Base-by-base conservation (phyloP, 177 flowering plant genomes). In the Vitis hybrid region DNA sequence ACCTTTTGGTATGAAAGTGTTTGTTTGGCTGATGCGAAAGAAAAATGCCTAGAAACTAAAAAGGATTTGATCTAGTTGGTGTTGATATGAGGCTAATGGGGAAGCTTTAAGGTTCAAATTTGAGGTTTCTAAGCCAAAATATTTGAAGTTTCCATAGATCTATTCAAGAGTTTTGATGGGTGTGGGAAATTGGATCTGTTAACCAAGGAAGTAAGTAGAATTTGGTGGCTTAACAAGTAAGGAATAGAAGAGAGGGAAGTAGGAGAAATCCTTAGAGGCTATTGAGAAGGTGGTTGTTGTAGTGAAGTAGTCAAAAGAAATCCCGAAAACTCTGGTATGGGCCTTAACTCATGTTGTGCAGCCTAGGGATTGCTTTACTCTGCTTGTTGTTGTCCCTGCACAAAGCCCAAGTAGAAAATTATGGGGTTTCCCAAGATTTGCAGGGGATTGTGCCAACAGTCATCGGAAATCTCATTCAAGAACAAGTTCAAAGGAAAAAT, bases 341-440 rank as follows among this genome's bases (percentile, higher is more conserved):
- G 89, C 91, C 57, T 75, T 89, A 84, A 89, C 88, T 70, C 90
- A 89, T 76, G 88, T 89, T 78, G 93, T 87, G 77, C 91, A 89
- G 60, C 89, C 91, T 50, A 87, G 91, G 11, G 91, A 87, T 52
- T 89, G 87, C 82, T 82, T 87, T 50, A 84, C 84, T 0, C 72
- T 89, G 71, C 85, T 89, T 49, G 89, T 89, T 22, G 90, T 89
- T 56, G 80, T 87, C 50, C 87, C 91, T 67, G 73, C 87, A 1
- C 88, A 79, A 54, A 77, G 67, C 62, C 78, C 93, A 52, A 88
- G 93, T 87, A 79, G 85, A 69, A 86, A 70, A 64, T 52, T 81
- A 12, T 86, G 90, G 90, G 80, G 77, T 60, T 86, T 86, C 72
- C 88, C 90, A 48, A 81, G 81, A 70, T 86, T 86, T 77, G 79